Conservation (phyloP, 2,329 filamentous ascomycete genomes). For the Pyricularia grisea region DNA sequence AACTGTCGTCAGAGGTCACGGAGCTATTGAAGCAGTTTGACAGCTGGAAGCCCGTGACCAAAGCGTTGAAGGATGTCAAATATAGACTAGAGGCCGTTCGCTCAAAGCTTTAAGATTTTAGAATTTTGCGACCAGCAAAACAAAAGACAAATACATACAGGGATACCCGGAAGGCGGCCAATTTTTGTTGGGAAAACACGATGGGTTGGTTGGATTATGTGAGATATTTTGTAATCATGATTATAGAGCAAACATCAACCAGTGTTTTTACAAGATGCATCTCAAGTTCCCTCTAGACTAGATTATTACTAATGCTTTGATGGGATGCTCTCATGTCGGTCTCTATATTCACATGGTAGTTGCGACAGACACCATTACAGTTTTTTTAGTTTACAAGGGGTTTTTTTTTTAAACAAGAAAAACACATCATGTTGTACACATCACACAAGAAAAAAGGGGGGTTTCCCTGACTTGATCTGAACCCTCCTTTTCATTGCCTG, state of each 20-base stretch:
- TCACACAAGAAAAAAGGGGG: neutral
- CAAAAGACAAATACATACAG: neutral
- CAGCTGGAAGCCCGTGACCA: constrained; percentile 82
- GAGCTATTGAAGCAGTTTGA: constrained; percentile 83
- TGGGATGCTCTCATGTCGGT: neutral
- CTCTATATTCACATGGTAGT: neutral
- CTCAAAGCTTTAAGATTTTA: constrained; percentile 57
- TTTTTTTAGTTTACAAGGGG: neutral
- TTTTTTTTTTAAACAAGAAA: neutral
- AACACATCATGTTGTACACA: neutral
- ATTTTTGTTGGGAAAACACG: neutral
- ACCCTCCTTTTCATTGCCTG: constrained; percentile 25
- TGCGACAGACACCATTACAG: neutral
- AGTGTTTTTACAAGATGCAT: neutral
- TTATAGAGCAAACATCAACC: neutral
- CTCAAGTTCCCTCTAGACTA: neutral
- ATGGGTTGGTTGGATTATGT: neutral
- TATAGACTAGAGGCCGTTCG: constrained; percentile 86
- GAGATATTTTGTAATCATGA: neutral
- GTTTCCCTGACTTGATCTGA: neutral
- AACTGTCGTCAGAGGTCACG: constrained; percentile 66
- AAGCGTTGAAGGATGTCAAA: constrained; percentile 91
- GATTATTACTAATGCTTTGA: neutral
- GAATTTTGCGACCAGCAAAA: no score
- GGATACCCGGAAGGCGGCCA: neutral